Percentiles rank a stretch among this genome's conserved stretches.
phyloP scores from a whole-genome alignment of 202 grass and related monocot species.

The Schoenoplectus triqueter region DNA sequence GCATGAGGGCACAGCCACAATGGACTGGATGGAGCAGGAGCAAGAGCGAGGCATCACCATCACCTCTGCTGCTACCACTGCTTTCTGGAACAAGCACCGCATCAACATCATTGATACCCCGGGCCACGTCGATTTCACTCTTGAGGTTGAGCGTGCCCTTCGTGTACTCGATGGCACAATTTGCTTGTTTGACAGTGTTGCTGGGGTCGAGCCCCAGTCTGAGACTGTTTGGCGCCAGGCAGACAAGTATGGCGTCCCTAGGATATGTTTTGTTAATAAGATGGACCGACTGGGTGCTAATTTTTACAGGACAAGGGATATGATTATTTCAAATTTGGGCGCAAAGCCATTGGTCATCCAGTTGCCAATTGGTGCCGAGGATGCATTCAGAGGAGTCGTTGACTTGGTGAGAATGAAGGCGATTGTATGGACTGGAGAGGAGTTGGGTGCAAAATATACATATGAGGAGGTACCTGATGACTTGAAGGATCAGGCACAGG shows the following conservation, averaged over 20 bases:
- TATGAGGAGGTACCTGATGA: slow-evolving; percentile 86
- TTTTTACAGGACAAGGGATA: slow-evolving; percentile 94
- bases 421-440: slow-evolving; percentile 91
- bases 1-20: slow-evolving; percentile 95
- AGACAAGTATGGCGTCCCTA: slow-evolving; percentile 93
- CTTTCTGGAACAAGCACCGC: slow-evolving; percentile 96
- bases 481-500: slow-evolving; percentile 75
- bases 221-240: slow-evolving; percentile 99
- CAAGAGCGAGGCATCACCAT: slow-evolving; percentile 98
- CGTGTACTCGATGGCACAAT: slow-evolving; percentile 95
- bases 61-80: slow-evolving; percentile 95
- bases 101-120: slow-evolving; percentile 99
- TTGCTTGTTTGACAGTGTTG: slow-evolving; percentile 98
- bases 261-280: slow-evolving; percentile 98
- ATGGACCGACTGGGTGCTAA: slow-evolving; percentile 98
- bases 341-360: slow-evolving; percentile 95
- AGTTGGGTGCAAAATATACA: slow-evolving; percentile 82
- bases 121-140: slow-evolving; percentile 96
- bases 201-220: slow-evolving; percentile 97
- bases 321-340: slow-evolving; percentile 95
- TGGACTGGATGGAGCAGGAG: slow-evolving; percentile 99
- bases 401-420: slow-evolving; percentile 96
- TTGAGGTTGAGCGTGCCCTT: slow-evolving; percentile 96
- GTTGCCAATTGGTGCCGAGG: slow-evolving; percentile 93
- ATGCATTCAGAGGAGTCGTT: slow-evolving; percentile 85